Conservation (phyloP, 2,329 filamentous ascomycete genomes). For the Arthrobotrys iridis region DNA sequence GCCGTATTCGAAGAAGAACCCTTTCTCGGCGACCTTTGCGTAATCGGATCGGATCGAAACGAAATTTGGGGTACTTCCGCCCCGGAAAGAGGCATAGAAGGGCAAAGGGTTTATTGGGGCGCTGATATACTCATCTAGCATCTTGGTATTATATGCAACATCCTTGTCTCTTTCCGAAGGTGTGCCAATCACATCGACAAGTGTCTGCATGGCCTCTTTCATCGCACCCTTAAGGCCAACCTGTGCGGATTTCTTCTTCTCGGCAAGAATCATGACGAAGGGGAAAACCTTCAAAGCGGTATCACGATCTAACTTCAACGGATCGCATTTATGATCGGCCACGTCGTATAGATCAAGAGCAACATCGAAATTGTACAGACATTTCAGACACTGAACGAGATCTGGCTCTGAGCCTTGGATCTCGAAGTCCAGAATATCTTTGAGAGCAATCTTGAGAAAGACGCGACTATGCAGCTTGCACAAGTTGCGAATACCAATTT, state of each 20-base stretch:
- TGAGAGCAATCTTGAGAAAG: slow-evolving; percentile 87
- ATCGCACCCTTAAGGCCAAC: slow-evolving; percentile 84
- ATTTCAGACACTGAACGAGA: slow-evolving; percentile 68
- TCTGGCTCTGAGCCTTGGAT: slow-evolving; percentile 83
- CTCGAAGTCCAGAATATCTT: slow-evolving; percentile 78
- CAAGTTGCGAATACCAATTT: slow-evolving; percentile 81
- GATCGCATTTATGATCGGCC: slow-evolving; percentile 80
- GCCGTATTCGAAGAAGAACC: slow-evolving; percentile 58
- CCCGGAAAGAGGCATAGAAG: slow-evolving; percentile 81
- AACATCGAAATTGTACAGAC: slow-evolving; percentile 57
- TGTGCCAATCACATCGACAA: slow-evolving; percentile 83
- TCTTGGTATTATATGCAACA: slow-evolving; percentile 85
- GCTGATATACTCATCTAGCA: slow-evolving; percentile 82
- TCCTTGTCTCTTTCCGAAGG: slow-evolving; percentile 66
- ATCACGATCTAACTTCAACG: slow-evolving; percentile 79
- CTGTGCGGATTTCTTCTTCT: slow-evolving; percentile 87
- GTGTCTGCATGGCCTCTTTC: slow-evolving; percentile 88
- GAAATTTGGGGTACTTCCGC: slow-evolving; percentile 75
- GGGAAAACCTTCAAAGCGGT: slow-evolving; percentile 85
- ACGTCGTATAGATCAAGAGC: slow-evolving; percentile 66
- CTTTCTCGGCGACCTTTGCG: slow-evolving; percentile 57
- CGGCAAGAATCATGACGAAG: slow-evolving; percentile 81
- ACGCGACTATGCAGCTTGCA: slow-evolving; percentile 81
- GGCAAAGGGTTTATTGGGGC: slow-evolving; percentile 82
- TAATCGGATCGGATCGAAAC: slow-evolving; percentile 69